Conservation (phyloP, 202 grass and related monocot genomes). For the Brachypodium distachyon region DNA sequence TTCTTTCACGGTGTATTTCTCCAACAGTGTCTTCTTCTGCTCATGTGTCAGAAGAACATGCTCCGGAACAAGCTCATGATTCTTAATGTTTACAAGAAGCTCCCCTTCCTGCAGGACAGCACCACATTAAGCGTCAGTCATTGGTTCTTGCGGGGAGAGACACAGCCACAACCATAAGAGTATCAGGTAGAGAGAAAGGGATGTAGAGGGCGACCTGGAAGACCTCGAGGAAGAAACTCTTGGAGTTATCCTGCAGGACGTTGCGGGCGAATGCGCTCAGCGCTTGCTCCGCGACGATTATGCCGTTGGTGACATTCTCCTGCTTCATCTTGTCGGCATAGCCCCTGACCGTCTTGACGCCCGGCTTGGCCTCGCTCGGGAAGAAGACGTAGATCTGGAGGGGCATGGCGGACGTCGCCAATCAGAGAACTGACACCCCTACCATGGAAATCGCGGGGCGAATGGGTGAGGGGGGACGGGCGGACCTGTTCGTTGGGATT, state of each 20-base stretch:
- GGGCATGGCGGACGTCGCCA: not conserved
- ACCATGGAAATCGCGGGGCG: not conserved
- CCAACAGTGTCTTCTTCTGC: slow-evolving; percentile 58
- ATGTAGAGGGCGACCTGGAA: slow-evolving; percentile 47
- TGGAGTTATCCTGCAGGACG: slow-evolving; percentile 39
- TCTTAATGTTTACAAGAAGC: slow-evolving; percentile 82
- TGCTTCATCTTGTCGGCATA: slow-evolving; percentile 82
- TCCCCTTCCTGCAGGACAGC: slow-evolving; percentile 45
- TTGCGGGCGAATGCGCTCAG: slow-evolving; percentile 65
- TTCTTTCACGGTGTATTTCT: slow-evolving; percentile 66
- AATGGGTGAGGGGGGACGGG: not conserved
- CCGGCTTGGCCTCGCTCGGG: slow-evolving; percentile 62
- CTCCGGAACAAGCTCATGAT: slow-evolving; percentile 60
- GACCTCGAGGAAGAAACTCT: slow-evolving; percentile 56
- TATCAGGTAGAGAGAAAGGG: not conserved
- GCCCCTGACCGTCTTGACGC: slow-evolving; percentile 69
- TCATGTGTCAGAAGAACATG: slow-evolving; percentile 41
- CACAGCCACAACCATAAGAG: not conserved
- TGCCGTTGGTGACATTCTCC: slow-evolving; percentile 42
- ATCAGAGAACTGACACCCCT: not conserved
- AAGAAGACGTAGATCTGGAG: slow-evolving; percentile 72
- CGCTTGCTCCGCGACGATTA: slow-evolving; percentile 72
- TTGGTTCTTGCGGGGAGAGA: not conserved
- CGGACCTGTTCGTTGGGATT: slow-evolving; percentile 28
- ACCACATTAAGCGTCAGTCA: not conserved